A percentile compares a stretch with the other conserved stretches of the same genome.
Evolutionary conservation across 2,329 filamentous ascomycete species (phyloP).

Genomic region (Mycosphaerella arachidis): DNA sequence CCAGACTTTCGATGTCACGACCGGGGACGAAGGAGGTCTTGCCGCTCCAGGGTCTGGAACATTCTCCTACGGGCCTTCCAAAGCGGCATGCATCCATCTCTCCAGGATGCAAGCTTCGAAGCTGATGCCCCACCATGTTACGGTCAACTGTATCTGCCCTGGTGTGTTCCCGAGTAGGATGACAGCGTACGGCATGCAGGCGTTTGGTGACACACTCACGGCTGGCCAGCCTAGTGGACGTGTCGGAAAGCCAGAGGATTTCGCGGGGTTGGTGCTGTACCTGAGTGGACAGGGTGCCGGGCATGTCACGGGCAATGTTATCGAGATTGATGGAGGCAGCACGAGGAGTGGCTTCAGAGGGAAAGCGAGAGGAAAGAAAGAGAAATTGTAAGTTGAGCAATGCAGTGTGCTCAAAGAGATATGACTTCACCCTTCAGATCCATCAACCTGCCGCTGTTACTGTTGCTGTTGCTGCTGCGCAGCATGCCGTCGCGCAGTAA

Average conservation of each 20-base stretch:
- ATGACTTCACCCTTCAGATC: neutral
- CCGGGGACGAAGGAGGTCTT: constrained; percentile 46
- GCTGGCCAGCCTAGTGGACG: constrained; percentile 44
- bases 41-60: constrained; percentile 42
- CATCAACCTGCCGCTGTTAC: neutral
- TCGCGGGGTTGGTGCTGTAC: constrained; percentile 45
- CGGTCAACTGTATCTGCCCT: constrained; percentile 55
- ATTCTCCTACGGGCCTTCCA: constrained; percentile 46
- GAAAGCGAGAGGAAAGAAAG: constrained; percentile 25
- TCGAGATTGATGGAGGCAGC: constrained; percentile 47
- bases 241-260: constrained; percentile 46
- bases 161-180: constrained; percentile 53
- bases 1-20: constrained; percentile 44
- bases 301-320: constrained; percentile 46
- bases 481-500: neutral
- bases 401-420: neutral
- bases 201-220: constrained; percentile 47
- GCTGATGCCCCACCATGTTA: constrained; percentile 49
- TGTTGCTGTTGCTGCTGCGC: neutral
- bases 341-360: constrained; percentile 41
- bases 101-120: constrained; percentile 52
- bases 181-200: constrained; percentile 47
- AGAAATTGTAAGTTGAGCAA: constrained; percentile 14
- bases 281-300: constrained; percentile 38
- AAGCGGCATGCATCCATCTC: constrained; percentile 52